A percentile compares a stretch with the other conserved stretches of the same genome.
These are phyloP conservation scores for Sambucus nigra DNA, from an alignment of 129 eudicot species.

Conservation along the genomic window DNA sequence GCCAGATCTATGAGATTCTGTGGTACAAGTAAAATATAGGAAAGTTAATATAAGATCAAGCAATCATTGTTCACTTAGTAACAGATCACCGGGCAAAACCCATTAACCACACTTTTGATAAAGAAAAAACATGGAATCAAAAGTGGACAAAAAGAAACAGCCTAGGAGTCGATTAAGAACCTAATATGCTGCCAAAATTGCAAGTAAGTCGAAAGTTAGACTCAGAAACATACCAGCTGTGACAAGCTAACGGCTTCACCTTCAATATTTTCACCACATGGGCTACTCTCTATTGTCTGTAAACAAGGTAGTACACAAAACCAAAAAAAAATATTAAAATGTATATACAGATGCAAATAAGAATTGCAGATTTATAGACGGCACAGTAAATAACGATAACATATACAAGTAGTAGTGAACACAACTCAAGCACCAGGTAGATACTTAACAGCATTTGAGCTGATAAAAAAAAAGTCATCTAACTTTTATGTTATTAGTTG, in stretches of 20 bases:
- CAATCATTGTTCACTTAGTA: neutral
- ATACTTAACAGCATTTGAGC: no score
- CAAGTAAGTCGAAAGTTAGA: conserved; percentile 6
- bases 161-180: conserved; percentile 8
- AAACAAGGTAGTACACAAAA: conserved; percentile 11
- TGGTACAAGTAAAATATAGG: conserved; percentile 21
- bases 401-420: neutral
- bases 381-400: neutral
- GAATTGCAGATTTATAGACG: neutral
- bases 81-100: no score
- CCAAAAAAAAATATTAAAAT: neutral
- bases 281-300: conserved; percentile 97
- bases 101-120: no score
- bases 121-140: conserved; percentile 10
- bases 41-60: conserved; percentile 6
- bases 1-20: conserved; percentile 99
- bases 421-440: neutral
- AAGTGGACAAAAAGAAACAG: conserved; percentile 6
- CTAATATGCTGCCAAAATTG: neutral
- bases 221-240: conserved; percentile 57
- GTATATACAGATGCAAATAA: neutral
- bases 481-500: neutral
- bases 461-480: neutral
- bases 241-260: conserved; percentile 87
- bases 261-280: conserved; percentile 75